A percentile compares a stretch with the other conserved stretches of the same genome.
Conservation (phyloP, 768 basidiomycete genomes). For the Botryobasidium botryosum region DNA sequence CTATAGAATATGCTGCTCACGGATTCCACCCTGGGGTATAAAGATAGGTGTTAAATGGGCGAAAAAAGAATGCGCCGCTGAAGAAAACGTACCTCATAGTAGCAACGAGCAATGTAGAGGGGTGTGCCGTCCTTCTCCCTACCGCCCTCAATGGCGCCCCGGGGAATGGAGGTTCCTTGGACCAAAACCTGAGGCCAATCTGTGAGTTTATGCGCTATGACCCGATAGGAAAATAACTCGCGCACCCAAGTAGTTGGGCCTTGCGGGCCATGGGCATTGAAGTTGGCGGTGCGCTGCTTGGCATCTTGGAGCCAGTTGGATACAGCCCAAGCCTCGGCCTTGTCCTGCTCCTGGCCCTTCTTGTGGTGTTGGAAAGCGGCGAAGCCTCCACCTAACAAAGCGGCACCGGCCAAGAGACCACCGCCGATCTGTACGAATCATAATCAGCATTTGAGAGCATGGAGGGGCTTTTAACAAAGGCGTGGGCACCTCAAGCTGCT, state of each 20-base stretch:
- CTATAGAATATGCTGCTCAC: no score
- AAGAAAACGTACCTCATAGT: constrained; percentile 25
- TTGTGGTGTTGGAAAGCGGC: constrained; percentile 1
- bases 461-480: constrained; percentile 26
- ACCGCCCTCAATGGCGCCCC: constrained; percentile 42
- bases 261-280: constrained; percentile 26
- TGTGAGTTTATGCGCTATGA: background rate
- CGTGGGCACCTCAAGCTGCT: no score
- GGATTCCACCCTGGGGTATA: background rate
- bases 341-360: no score
- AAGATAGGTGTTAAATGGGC: background rate
- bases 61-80: no score
- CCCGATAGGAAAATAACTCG: background rate
- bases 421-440: background rate
- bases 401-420: no score
- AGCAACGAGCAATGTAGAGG: constrained; percentile 44
- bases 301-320: constrained; percentile 52
- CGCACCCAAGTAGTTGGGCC: constrained; percentile 38
- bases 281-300: constrained; percentile 33
- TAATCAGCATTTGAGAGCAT: background rate
- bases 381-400: background rate
- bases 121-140: constrained; percentile 41
- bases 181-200: constrained; percentile 24
- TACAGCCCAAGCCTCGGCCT: constrained; percentile 33
- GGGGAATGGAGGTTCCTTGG: constrained; percentile 42